Evolutionary conservation across 305 asterid genomes (phyloP), one percentile per base, ranked within the genome.

Genomic region (Solanum hybrid): DNA sequence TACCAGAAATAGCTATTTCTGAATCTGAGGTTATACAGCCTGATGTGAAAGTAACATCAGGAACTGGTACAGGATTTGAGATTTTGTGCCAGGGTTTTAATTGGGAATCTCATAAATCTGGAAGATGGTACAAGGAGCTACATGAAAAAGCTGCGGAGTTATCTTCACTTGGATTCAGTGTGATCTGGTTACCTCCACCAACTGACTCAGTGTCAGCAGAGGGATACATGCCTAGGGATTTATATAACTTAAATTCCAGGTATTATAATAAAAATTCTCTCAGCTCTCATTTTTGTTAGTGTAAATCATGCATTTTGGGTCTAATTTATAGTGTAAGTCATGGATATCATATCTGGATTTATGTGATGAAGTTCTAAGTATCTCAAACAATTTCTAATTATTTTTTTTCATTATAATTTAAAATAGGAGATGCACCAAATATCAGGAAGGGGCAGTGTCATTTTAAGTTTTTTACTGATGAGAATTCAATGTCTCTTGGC

Each of bases 121-220:
- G 99, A 91, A 94, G 93, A 69, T 97, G 99, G 99, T 97, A 97
- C 90, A 60, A 87, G 92, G 97, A 97, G 91, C 96, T 97, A 89
- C 92, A 92, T 31, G 96, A 94, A 73, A 95, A 92, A 91, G 98
- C 96, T 92, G 91, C 93, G 10, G 93, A 95, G 90, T 92, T 97
- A 90, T 92, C 99, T 38, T 91, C 96, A 40, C 93, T 96, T 86
- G 99, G 99, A 90, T 94, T 97, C 90, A 95, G 96, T 35, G 96
- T 96, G 88, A 91, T 97, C 87, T 96, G 99, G 99, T 93, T 97
- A 91, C 99, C 99, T 80, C 99, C 99, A 42, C 99, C 99, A 29
- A 97, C 99, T 16, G 99, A 95, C 64, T 97, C 99, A 17, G 98
- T 97, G 88, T 97, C 99, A 42, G 93, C 99, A 51, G 99, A 96